Conservation (phyloP, 1,284 basidiomycete species). For the Wallemia ichthyophaga region DNA sequence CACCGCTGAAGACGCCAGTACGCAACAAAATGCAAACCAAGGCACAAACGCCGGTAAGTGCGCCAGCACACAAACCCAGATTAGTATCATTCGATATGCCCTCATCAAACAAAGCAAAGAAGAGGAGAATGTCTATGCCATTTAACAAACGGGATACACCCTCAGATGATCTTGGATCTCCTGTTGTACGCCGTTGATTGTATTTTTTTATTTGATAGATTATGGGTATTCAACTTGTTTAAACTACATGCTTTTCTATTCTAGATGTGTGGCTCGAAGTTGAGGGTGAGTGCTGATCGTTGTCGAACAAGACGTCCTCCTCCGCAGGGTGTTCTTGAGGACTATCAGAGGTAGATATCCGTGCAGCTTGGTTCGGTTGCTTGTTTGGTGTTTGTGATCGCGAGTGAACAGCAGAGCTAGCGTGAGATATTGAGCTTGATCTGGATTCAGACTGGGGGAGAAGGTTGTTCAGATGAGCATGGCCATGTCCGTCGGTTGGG, state of each 20-base stretch:
- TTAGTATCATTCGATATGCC: background rate
- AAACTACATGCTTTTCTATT: background rate
- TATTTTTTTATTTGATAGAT: background rate
- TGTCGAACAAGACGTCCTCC: background rate
- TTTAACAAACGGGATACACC: background rate
- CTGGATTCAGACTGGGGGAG: background rate
- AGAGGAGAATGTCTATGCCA: background rate
- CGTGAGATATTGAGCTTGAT: background rate
- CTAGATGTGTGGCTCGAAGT: background rate
- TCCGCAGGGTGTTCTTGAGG: background rate
- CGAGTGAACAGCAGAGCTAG: background rate
- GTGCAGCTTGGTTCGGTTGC: background rate
- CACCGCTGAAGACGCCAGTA: background rate
- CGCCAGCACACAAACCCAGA: background rate
- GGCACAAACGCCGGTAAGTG: background rate
- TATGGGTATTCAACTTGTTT: background rate
- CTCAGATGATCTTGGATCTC: background rate
- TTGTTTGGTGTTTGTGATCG: background rate
- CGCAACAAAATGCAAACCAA: background rate
- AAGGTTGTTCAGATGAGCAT: background rate
- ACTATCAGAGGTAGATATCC: background rate
- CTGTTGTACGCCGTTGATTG: background rate
- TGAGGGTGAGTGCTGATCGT: background rate
- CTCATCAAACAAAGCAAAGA: background rate
- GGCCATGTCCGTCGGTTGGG: background rate